Evolutionary conservation across 148 eudicot species (phyloP).

Genomic region (Diospyros lotus): DNA sequence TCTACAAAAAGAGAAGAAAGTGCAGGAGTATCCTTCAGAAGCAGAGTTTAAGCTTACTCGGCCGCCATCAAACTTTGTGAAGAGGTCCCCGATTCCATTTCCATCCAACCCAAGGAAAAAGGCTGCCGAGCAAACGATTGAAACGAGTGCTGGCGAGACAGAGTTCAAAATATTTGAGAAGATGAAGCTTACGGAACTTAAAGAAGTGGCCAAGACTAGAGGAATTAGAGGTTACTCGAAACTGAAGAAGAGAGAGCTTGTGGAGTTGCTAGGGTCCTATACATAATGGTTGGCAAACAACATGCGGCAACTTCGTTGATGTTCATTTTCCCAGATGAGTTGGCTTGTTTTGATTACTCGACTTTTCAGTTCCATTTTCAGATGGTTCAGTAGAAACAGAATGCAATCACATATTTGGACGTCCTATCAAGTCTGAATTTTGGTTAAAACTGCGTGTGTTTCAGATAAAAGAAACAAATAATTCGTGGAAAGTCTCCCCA

Average conservation of each 20-base stretch:
- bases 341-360: too few relatives aligned
- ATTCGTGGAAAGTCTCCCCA: too few relatives aligned
- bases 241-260: conserved; percentile 53
- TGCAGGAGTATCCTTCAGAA: conserved; percentile 11
- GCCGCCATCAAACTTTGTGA: conserved; percentile 46
- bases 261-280: conserved; percentile 33
- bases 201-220: conserved; percentile 51
- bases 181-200: conserved; percentile 56
- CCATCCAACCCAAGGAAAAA: conserved; percentile 18
- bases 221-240: conserved; percentile 65
- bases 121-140: conserved; percentile 12
- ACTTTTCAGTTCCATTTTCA: too few relatives aligned
- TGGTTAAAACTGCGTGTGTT: too few relatives aligned
- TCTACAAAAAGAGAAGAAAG: conserved; percentile 20
- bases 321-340: too few relatives aligned
- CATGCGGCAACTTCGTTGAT: too few relatives aligned
- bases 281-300: not conserved
- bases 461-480: too few relatives aligned
- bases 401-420: too few relatives aligned
- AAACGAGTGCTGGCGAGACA: conserved; percentile 5
- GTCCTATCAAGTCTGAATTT: too few relatives aligned
- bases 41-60: conserved; percentile 25
- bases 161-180: conserved; percentile 21
- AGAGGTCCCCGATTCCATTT: conserved; percentile 54
- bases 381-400: too few relatives aligned